These are phyloP conservation scores for Ascochyta rabiei DNA, from an alignment of 2,329 filamentous ascomycete species.

Conservation along the genomic window DNA sequence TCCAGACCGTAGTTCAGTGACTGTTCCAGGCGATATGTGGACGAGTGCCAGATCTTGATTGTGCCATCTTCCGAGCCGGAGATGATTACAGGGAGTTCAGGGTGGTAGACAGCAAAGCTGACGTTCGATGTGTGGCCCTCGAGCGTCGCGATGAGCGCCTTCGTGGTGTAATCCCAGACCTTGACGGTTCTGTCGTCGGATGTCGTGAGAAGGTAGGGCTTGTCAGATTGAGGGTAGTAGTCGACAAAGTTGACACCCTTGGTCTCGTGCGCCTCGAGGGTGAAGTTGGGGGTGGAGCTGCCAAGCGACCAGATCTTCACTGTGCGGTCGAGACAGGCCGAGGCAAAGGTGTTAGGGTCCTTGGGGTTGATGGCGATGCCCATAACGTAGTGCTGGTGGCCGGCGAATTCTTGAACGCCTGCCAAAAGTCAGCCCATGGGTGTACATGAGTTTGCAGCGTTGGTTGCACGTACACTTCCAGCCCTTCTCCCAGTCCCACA, in stretches of 20 bases:
- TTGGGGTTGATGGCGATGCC: conserved; percentile 96
- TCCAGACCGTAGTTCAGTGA: conserved; percentile 95
- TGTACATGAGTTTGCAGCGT: background rate
- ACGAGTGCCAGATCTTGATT: conserved; percentile 98
- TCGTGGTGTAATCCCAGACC: conserved; percentile 99
- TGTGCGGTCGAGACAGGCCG: conserved; percentile 92
- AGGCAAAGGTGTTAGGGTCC: conserved; percentile 78
- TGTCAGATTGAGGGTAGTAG: conserved; percentile 73
- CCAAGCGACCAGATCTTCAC: conserved; percentile 98
- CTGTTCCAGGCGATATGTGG: conserved; percentile 95
- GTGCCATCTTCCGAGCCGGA: conserved; percentile 98
- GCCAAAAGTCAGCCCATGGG: conserved; percentile 26
- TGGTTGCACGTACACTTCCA: conserved; percentile 75
- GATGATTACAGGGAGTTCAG: conserved; percentile 94
- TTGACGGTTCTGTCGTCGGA: conserved; percentile 97
- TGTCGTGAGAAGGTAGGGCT: conserved; percentile 89
- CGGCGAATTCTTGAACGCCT: conserved; percentile 88
- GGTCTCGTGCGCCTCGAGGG: conserved; percentile 93
- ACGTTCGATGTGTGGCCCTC: conserved; percentile 98
- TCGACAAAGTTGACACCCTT: conserved; percentile 99
- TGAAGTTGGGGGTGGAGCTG: conserved; percentile 93
- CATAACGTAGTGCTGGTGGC: conserved; percentile 97
- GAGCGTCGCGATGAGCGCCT: conserved; percentile 92
- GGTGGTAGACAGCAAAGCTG: conserved; percentile 97
- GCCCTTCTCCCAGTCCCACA: conserved; percentile 98